Conservation (phyloP, 306 rosid species). For the Malus sieversii region DNA sequence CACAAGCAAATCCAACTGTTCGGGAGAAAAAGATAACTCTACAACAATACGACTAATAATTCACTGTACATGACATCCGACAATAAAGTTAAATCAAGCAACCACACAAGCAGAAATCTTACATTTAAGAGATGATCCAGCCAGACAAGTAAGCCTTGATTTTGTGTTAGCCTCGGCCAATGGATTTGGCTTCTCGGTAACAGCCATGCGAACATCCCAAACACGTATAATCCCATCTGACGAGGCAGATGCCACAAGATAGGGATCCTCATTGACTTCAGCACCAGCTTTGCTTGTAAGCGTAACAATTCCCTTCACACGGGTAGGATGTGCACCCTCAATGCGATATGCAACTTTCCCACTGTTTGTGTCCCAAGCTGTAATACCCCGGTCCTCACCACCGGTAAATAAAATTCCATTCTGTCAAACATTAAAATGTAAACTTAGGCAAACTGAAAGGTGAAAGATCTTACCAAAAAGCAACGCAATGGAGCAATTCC, state of each 20-base stretch:
- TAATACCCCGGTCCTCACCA: conserved; percentile 66
- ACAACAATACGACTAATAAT: background rate
- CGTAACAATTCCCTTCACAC: conserved; percentile 76
- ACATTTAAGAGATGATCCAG: conserved; percentile 75
- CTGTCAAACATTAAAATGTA: conserved; percentile 30
- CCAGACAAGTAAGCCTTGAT: conserved; percentile 81
- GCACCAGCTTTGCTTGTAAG: conserved; percentile 37
- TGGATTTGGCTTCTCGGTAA: conserved; percentile 52
- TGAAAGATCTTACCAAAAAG: background rate
- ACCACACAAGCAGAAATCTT: conserved; percentile 20
- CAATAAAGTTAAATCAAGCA: background rate
- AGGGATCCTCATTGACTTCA: conserved; percentile 52
- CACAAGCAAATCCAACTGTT: background rate
- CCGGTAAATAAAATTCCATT: conserved; percentile 73
- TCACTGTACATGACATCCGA: background rate
- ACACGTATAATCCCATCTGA: conserved; percentile 76
- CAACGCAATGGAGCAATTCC: background rate
- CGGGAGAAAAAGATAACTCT: background rate
- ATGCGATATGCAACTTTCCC: conserved; percentile 69
- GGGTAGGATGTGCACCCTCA: conserved; percentile 67
- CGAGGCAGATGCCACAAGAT: conserved; percentile 74
- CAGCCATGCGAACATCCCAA: conserved; percentile 92
- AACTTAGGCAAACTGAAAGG: background rate
- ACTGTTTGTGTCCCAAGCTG: conserved; percentile 77
- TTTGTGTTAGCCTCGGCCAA: conserved; percentile 73